These are phyloP conservation scores for Aschersonia sp. DNA, from an alignment of 2,329 filamentous ascomycete species.

Conservation along the genomic window DNA sequence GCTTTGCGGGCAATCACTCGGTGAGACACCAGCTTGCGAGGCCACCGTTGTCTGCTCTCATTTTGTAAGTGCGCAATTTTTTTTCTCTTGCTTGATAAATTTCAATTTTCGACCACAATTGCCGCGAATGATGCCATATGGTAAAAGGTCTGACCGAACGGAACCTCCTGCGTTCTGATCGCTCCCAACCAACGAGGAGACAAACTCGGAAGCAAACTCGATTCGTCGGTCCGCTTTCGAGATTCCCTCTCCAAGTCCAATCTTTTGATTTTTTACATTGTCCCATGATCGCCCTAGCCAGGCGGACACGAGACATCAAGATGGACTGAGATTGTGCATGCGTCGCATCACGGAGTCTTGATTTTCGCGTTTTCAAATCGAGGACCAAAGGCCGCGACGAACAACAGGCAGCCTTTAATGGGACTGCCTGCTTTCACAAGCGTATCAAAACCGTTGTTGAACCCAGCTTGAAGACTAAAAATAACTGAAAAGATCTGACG, in stretches of 20 bases:
- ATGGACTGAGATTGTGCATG: not conserved
- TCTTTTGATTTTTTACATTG: too few species aligned
- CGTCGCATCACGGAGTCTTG: constrained; percentile 38
- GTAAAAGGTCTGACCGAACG: constrained; percentile 51
- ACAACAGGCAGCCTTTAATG: constrained; percentile 20
- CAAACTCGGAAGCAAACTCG: not conserved
- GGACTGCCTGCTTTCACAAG: constrained; percentile 4
- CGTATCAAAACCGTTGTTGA: constrained; percentile 32
- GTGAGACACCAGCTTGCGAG: too few species aligned
- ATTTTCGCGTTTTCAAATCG: constrained; percentile 27
- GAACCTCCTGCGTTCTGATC: constrained; percentile 30
- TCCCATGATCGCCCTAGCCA: not conserved
- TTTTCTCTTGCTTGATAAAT: not conserved
- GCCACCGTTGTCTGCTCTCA: too few species aligned
- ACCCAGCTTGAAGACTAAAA: constrained; percentile 32
- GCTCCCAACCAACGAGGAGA: constrained; percentile 3
- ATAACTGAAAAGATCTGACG: constrained; percentile 70
- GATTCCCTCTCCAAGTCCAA: not conserved
- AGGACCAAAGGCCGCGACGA: constrained; percentile 46
- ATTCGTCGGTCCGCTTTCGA: not conserved
- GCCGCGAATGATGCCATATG: constrained; percentile 37
- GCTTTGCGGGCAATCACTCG: too few species aligned
- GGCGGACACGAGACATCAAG: not conserved
- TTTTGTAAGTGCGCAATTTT: too few species aligned
- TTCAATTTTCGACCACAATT: not conserved